Base-by-base conservation (phyloP, 345 rosid species). In the Stellera chamaejasme region DNA sequence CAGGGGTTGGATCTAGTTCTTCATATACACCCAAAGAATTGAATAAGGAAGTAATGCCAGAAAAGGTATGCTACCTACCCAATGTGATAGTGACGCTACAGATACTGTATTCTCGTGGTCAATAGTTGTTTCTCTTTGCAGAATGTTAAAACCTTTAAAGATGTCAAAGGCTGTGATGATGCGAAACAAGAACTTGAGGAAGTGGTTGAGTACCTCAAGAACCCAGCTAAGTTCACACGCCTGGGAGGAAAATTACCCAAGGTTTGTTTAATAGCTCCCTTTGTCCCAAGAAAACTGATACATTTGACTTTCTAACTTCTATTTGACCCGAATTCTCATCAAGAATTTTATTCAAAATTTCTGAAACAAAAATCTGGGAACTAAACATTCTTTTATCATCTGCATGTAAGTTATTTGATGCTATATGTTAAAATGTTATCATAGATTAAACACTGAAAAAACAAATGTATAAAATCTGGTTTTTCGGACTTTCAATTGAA, bases 101-200 rank as follows among this genome's bases (percentile, higher is more conserved):
- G 26, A 32, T 14, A 52, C 13, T 16, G 41, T 41, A 13, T 14
- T 65, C 16, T 13, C 60, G 55, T 59, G 39, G 72, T 71, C 60
- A 72, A 52, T 53, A 54, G 42, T 57, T 60, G 43, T 43, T 44
- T 79, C 4, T 70, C 50, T 42, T 63, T 66, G 77, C 83, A 93
- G 99, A 93, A 93, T 69, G 90, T 87, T 47, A 93, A 93, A 80
- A 93, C 99, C 28, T 93, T 93, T 70, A 93, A 93, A 83, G 97
- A 93, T 79, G 99, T 93, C 60, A 93, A 89, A 78, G 99, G 99
- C 59, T 93, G 99, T 72, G 97, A 93, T 80, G 99, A 93, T 79
- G 99, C 99, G 60, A 93, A 93, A 74, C 96, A 89, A 78, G 97
- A 93, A 77, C 96, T 93, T 46, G 96, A 87, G 79, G 99, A 93